phyloP scores from a whole-genome alignment of 257 asterid genomes.

The Solanum chaucha region DNA sequence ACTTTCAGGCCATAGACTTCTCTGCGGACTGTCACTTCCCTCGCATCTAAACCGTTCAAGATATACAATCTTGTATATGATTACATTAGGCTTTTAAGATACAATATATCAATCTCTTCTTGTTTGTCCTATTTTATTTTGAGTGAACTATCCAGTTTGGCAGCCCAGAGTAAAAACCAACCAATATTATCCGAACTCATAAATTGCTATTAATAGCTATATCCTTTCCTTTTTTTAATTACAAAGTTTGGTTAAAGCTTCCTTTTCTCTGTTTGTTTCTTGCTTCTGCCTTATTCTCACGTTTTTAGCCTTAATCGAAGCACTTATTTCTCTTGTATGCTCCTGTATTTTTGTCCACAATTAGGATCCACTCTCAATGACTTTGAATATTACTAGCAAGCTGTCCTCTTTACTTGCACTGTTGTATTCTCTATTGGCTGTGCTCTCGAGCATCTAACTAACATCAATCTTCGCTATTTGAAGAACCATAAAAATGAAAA shows the following conservation, averaged over 20 bases:
- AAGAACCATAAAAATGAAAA: slow-evolving; percentile 64
- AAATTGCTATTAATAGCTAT: background rate
- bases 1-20: background rate
- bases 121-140: background rate
- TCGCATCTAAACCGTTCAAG: background rate
- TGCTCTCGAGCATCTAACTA: slow-evolving; percentile 23
- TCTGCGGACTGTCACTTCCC: background rate
- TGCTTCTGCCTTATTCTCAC: background rate
- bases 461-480: slow-evolving; percentile 76
- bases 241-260: background rate
- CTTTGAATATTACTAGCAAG: background rate
- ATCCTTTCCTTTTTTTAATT: background rate
- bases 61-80: background rate
- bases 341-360: background rate
- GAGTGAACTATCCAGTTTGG: background rate
- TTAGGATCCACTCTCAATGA: background rate
- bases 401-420: background rate
- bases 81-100: background rate
- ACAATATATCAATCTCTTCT: background rate
- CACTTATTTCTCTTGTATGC: background rate
- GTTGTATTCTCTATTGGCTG: background rate
- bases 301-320: background rate
- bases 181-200: background rate
- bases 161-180: background rate
- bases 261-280: background rate